These are phyloP conservation scores for Hymenoscyphus linearis DNA, from an alignment of 2,329 filamentous ascomycete species.

Conservation along the genomic window DNA sequence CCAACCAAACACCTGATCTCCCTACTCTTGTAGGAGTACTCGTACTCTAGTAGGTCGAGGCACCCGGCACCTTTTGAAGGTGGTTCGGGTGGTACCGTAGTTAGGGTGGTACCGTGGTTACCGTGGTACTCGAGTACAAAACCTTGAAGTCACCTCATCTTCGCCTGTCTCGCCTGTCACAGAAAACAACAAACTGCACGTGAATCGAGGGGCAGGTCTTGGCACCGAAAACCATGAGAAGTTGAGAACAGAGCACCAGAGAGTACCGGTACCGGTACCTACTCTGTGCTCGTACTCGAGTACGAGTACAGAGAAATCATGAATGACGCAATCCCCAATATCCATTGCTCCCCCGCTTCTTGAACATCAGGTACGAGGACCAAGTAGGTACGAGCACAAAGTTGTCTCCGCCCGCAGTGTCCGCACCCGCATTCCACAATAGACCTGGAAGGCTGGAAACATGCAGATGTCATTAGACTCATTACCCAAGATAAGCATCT, in stretches of 20 bases:
- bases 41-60: no score
- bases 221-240: neutral
- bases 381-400: slow-evolving; percentile 9
- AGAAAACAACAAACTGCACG: neutral
- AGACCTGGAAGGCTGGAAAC: no score
- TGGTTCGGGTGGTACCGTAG: no score
- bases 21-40: no score
- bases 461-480: no score
- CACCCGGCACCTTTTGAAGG: no score
- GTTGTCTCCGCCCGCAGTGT: neutral
- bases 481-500: slow-evolving; percentile 12
- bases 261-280: no score
- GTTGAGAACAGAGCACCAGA: no score
- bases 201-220: slow-evolving; percentile 3
- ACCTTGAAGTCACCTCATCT: neutral
- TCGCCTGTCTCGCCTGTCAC: neutral
- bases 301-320: neutral
- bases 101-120: no score
- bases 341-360: neutral
- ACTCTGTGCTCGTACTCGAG: no score
- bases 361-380: slow-evolving; percentile 8
- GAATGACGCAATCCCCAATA: slow-evolving; percentile 8
- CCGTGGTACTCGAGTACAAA: no score
- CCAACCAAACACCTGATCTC: neutral
- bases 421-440: neutral